Conservation (phyloP, 768 basidiomycete species). For the Pisolithus albus region DNA sequence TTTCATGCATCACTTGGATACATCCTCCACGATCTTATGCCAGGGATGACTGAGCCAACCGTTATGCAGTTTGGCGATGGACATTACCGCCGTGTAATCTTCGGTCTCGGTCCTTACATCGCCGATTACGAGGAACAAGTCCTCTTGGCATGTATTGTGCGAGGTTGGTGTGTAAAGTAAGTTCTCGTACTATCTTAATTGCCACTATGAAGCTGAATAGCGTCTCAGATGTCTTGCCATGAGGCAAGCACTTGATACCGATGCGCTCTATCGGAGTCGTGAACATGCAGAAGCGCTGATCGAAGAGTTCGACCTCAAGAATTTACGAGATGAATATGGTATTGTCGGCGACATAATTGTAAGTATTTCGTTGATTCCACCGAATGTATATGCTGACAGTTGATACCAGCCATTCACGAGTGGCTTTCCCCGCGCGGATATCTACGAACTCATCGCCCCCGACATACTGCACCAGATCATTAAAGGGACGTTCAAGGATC, state of each 20-base stretch:
- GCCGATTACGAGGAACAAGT: conserved; percentile 35
- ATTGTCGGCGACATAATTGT: conserved; percentile 21
- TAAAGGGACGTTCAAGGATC: conserved; percentile 38
- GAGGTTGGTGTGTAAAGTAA: conserved; percentile 26
- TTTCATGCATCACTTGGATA: conserved; percentile 20
- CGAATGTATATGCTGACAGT: neutral
- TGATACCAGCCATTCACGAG: conserved; percentile 27
- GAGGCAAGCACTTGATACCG: neutral
- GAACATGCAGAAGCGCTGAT: neutral
- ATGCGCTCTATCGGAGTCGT: neutral
- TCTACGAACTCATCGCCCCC: conserved; percentile 4
- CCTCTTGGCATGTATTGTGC: conserved; percentile 25
- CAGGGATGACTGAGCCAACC: conserved; percentile 21
- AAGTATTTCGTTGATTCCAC: neutral
- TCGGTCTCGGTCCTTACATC: conserved; percentile 31
- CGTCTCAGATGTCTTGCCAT: neutral
- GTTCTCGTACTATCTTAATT: neutral
- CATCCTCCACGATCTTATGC: conserved; percentile 19
- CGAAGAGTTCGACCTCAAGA: neutral
- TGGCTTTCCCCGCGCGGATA: conserved; percentile 24
- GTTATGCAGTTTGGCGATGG: conserved; percentile 25
- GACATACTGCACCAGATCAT: conserved; percentile 30
- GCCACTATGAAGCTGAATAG: neutral
- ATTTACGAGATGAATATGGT: conserved; percentile 24
- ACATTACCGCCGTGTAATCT: conserved; percentile 22